Evolutionary conservation across 1,284 basidiomycete species (phyloP), one percentile per base, ranked within the genome.

Genomic region (Trichosporon asahii): DNA sequence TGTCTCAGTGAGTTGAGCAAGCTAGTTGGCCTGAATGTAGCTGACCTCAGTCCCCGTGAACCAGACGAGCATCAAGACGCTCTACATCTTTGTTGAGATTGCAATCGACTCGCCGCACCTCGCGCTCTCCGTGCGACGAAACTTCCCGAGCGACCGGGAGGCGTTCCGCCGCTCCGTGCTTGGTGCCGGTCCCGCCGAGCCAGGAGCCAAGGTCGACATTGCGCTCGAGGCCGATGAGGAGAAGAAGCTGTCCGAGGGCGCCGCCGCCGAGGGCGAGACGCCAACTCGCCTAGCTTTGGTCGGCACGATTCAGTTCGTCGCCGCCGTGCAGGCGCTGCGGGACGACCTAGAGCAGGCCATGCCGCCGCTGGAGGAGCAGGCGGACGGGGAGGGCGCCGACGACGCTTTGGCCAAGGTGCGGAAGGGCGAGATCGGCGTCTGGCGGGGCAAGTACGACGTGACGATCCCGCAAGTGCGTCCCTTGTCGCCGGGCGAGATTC

Each of bases 11-110:
- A 71, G 88, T 85, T 5, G 9, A 63, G 11, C 49, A 55, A n/a
- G 31, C 70, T 67, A 44, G 44, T 46, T 55, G 23, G 61, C 25
- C 25, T n/a, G n/a, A 31, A 33, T 33, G n/a, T 1, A 33, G 15
- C 60, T 64, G 6, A 40, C 35, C 29, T 14, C 75, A 96, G 95
- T 99, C 0, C 97, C 97, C 0, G 94, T 98, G 76, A 91, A 92
- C 74, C 86, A 87, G 75, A 99, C 95, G 0, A 89, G 88, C 3
- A 93, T 99, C 82, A 96, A 95, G 80, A 98, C 96, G 0, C 89
- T 99, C 9, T 99, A 99, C 79, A 88, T 99, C 68, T 99, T 99
- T 80, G 97, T 99, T 40, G 97, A 99, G 84, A 99, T 99, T 75
- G 88, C 89, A 6, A 94, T 99, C 77, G 96, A 99, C 81, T 77